Conservation (phyloP, 1,284 basidiomycete genomes). For the Ustilago tritici region DNA sequence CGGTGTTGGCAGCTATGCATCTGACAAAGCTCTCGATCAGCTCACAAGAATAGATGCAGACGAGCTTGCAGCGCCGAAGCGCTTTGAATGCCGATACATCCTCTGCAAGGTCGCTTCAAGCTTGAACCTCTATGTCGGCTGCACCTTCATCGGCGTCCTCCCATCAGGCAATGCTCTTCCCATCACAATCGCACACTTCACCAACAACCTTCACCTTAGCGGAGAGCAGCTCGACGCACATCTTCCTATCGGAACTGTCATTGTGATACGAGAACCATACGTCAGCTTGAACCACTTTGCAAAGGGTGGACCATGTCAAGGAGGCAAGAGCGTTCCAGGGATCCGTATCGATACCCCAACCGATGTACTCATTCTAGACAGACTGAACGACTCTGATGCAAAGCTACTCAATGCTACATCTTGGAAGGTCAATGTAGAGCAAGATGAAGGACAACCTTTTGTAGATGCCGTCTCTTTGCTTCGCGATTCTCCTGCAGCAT, state of each 20-base stretch:
- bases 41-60: slow-evolving; percentile 47
- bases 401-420: slow-evolving; percentile 19
- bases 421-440: slow-evolving; percentile 35
- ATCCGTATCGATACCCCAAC: slow-evolving; percentile 66
- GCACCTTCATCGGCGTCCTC: slow-evolving; percentile 57
- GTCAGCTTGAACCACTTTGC: slow-evolving; percentile 60
- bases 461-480: slow-evolving; percentile 10
- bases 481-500: slow-evolving; percentile 17
- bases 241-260: slow-evolving; percentile 59
- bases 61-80: slow-evolving; percentile 53
- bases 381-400: slow-evolving; percentile 16
- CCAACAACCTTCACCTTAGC: slow-evolving; percentile 51
- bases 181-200: slow-evolving; percentile 64
- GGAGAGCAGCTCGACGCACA: slow-evolving; percentile 40
- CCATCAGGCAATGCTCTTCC: slow-evolving; percentile 56
- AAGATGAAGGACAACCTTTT: slow-evolving; percentile 17
- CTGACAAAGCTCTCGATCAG: slow-evolving; percentile 36
- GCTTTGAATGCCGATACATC: slow-evolving; percentile 53
- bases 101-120: slow-evolving; percentile 59
- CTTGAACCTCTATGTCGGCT: slow-evolving; percentile 59
- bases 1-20: slow-evolving; percentile 54
- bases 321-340: slow-evolving; percentile 55
- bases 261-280: slow-evolving; percentile 66
- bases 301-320: slow-evolving; percentile 58
- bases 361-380: slow-evolving; percentile 59